Evolutionary conservation across 257 asterid genomes (phyloP), one percentile per base, ranked within the genome.

Genomic region (Solanum paucissectum): DNA sequence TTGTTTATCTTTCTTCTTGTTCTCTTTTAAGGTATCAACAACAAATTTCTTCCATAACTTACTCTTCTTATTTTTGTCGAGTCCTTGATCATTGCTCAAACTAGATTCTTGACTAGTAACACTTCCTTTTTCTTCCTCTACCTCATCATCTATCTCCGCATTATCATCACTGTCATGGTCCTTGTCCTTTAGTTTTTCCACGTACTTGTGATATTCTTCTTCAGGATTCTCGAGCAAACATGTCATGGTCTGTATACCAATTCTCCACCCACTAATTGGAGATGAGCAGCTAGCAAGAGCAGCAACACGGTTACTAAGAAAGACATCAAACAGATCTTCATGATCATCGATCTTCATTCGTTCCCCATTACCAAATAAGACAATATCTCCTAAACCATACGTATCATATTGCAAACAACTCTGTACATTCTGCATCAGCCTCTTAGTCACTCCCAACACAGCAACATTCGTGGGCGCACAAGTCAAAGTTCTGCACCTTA

Each of bases 401-500:
- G 89, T 86, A 16, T 89, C 89, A 3, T 34, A 55, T 60, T 73
- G 74, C 11, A 83, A 46, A 20, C 44, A 68, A 4, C 83, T 55
- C 27, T 52, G 46, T 7, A 94, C 87, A 37, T 85, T 84, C 66
- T 90, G 89, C 93, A 91, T 86, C 29, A 94, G 84, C 40, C 88
- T 82, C 42, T 87, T 77, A 13, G 90, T 27, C 7, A 91, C 91
- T 85, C 90, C 93, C 79, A 89, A 20, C 25, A 91, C 88, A 9
- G 93, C 94, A 25, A 92, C 90, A 23, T 93, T 93, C 3, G 96
- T 93, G 1, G 95, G 96, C 1, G 94, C 95, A 91, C 95, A 93
- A 84, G 90, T 88, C 71, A 93, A 34, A 12, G 93, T 88, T 89
- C 93, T 91, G 82, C 91, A 83, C 40, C 84, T 90, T 85, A 88